These are phyloP conservation scores for Salmacisia buchloeana DNA, from an alignment of 1,284 basidiomycete genomes.

Conservation along the genomic window DNA sequence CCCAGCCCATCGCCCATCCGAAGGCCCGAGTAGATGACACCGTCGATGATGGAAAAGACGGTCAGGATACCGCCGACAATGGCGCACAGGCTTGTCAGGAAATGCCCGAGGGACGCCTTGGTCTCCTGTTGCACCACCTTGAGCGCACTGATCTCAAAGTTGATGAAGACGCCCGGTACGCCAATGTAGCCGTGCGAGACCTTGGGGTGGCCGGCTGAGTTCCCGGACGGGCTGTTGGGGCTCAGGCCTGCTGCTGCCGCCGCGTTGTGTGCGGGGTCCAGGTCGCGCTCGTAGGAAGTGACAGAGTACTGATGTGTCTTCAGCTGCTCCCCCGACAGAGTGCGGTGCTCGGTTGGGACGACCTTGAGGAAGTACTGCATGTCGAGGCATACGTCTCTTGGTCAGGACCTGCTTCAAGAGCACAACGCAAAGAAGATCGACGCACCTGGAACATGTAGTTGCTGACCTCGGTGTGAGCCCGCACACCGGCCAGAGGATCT, in stretches of 20 bases:
- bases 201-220: not conserved
- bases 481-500: conserved; percentile 74
- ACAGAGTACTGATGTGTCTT: conserved; percentile 87
- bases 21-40: conserved; percentile 64
- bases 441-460: conserved; percentile 38
- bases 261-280: conserved; percentile 50
- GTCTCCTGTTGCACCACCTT: conserved; percentile 52
- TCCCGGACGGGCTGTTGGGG: conserved; percentile 53
- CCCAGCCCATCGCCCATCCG: conserved; percentile 24
- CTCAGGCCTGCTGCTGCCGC: conserved; percentile 63
- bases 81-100: conserved; percentile 76
- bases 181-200: conserved; percentile 67
- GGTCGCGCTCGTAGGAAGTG: conserved; percentile 90
- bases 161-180: conserved; percentile 55
- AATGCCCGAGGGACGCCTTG: conserved; percentile 90
- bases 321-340: conserved; percentile 50
- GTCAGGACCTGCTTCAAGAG: not conserved
- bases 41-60: conserved; percentile 84
- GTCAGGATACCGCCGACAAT: conserved; percentile 96
- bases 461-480: conserved; percentile 58
- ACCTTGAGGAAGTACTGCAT: conserved; percentile 75
- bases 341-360: conserved; percentile 41
- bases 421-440: not conserved
- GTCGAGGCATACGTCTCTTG: conserved; percentile 30
- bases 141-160: conserved; percentile 65